phyloP scores from a whole-genome alignment of 176 grass and related monocot species.

The maize (Zea mays) region DNA sequence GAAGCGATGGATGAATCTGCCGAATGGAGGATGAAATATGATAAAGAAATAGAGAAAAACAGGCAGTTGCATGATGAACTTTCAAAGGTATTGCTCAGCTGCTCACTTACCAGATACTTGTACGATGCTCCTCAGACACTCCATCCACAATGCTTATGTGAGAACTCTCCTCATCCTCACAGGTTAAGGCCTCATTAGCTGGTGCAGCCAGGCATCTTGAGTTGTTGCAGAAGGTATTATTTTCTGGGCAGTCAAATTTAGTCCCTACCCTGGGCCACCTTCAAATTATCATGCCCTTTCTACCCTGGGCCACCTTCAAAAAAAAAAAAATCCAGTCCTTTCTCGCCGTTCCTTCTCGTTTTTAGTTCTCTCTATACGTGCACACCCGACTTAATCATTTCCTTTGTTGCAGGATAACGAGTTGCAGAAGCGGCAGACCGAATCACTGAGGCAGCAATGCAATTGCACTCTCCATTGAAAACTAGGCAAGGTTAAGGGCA shows the following conservation, averaged over 20 bases:
- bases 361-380: conserved; percentile 9
- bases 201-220: conserved; percentile 45
- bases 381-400: conserved; percentile 1
- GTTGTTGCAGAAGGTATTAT: conserved; percentile 63
- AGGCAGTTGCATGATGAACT: conserved; percentile 72
- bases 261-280: background rate
- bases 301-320: too few species aligned
- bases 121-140: background rate
- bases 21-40: conserved; percentile 92
- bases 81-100: conserved; percentile 63
- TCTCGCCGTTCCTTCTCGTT: background rate
- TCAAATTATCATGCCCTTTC: too few species aligned
- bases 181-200: conserved; percentile 65
- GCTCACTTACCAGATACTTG: background rate
- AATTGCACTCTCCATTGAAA: conserved; percentile 42
- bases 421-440: conserved; percentile 56
- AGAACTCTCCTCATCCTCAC: conserved; percentile 12
- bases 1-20: conserved; percentile 99
- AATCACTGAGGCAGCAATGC: conserved; percentile 47
- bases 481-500: conserved; percentile 13
- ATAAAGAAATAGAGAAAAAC: conserved; percentile 62
- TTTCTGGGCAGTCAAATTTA: background rate
- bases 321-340: too few species aligned
- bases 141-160: conserved; percentile 1
- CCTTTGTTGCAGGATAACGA: conserved; percentile 50